Percentiles rank a stretch among this genome's conserved stretches.
Evolutionary conservation across 805 yeast species (phyloP).

Genomic region (Blastobotrys parvus): DNA sequence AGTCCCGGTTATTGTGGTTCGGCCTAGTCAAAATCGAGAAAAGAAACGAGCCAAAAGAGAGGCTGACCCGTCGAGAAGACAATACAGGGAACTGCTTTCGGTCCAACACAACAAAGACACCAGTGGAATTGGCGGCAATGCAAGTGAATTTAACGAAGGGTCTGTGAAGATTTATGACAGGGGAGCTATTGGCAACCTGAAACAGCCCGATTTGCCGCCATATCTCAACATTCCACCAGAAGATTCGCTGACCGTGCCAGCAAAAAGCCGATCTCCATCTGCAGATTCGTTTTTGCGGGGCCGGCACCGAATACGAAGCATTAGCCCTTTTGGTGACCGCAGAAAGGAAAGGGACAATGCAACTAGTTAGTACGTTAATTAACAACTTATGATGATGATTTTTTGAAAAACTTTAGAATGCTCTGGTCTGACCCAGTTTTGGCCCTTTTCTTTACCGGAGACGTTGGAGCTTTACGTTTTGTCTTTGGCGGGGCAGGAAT

Average conservation of each 20-base stretch:
- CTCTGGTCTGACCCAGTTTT: slow-evolving; percentile 1
- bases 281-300: too few species aligned
- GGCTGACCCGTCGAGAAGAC: slow-evolving; percentile 21
- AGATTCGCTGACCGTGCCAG: neutral
- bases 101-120: neutral
- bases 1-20: slow-evolving; percentile 40
- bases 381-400: neutral
- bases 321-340: too few species aligned
- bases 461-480: neutral
- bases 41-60: slow-evolving; percentile 26
- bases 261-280: neutral
- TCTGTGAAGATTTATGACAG: neutral
- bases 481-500: slow-evolving; percentile 29
- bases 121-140: too few species aligned
- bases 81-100: neutral
- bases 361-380: too few species aligned
- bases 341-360: too few species aligned
- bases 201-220: neutral
- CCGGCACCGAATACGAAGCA: too few species aligned
- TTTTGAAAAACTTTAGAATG: slow-evolving; percentile 2
- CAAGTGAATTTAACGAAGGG: neutral
- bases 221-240: neutral
- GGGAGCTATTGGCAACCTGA: neutral
- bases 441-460: neutral
- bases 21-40: slow-evolving; percentile 31